Evolutionary conservation across 2,329 filamentous ascomycete genomes (phyloP).

Genomic region (Spiromastix sp.): DNA sequence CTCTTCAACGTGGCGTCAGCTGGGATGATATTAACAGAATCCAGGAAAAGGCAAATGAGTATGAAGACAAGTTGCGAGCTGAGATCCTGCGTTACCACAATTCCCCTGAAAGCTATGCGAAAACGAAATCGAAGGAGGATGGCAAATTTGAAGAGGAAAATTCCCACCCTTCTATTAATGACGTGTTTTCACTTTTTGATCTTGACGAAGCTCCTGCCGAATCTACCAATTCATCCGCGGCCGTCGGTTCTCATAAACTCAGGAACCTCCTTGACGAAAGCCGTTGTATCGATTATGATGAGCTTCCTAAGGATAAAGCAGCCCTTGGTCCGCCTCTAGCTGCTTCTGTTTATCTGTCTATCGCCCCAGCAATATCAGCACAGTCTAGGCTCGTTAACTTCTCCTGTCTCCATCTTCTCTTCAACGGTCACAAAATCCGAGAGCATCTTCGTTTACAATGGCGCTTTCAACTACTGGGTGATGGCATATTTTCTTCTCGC

Average conservation of each 20-base stretch:
- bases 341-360: slow-evolving; percentile 56
- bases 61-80: slow-evolving; percentile 24
- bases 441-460: slow-evolving; percentile 65
- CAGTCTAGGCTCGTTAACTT: slow-evolving; percentile 71
- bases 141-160: neutral
- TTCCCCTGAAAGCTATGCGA: slow-evolving; percentile 19
- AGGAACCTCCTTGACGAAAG: slow-evolving; percentile 18
- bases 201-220: slow-evolving; percentile 20
- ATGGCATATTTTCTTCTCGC: slow-evolving; percentile 70
- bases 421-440: slow-evolving; percentile 60
- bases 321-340: slow-evolving; percentile 32
- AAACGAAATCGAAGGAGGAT: neutral
- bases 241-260: slow-evolving; percentile 21
- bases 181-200: slow-evolving; percentile 26
- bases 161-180: slow-evolving; percentile 5
- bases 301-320: slow-evolving; percentile 8
- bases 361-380: slow-evolving; percentile 60
- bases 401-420: slow-evolving; percentile 66
- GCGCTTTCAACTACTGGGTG: slow-evolving; percentile 73
- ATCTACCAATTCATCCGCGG: slow-evolving; percentile 10
- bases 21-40: slow-evolving; percentile 59
- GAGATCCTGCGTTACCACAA: slow-evolving; percentile 30
- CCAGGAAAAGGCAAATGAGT: slow-evolving; percentile 47
- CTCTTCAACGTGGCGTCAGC: slow-evolving; percentile 57
- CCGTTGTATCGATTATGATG: slow-evolving; percentile 13